phyloP scores from a whole-genome alignment of 495 filamentous ascomycete genomes.

The Talaromyces thailandensis region DNA sequence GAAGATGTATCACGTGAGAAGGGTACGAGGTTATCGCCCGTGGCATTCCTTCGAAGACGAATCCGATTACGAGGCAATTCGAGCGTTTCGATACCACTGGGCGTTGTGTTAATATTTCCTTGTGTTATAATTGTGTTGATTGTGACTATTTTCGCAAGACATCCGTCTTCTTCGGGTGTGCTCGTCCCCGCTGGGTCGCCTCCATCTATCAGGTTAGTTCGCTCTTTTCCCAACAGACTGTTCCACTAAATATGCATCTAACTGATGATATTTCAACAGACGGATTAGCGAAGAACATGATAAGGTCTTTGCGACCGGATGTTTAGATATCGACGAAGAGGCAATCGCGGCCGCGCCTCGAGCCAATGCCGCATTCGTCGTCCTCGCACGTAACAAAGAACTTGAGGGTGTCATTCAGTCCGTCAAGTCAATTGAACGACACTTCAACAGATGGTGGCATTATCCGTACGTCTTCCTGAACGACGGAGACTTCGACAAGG shows the following conservation, averaged over 20 bases:
- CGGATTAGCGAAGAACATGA: constrained; percentile 97
- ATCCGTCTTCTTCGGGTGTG: constrained; percentile 74
- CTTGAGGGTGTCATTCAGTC: constrained; percentile 92
- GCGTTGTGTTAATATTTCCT: constrained; percentile 88
- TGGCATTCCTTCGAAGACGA: constrained; percentile 81
- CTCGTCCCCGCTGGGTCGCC: constrained; percentile 85
- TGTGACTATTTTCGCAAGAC: constrained; percentile 78
- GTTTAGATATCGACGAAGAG: constrained; percentile 50
- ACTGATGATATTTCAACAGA: constrained; percentile 34
- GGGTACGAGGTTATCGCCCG: constrained; percentile 42
- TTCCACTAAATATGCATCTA: constrained; percentile 2
- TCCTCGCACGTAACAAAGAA: constrained; percentile 94
- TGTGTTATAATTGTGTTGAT: constrained; percentile 87
- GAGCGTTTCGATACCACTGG: constrained; percentile 86
- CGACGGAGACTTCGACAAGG: constrained; percentile 90
- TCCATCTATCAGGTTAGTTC: constrained; percentile 76
- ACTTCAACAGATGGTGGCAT: constrained; percentile 99
- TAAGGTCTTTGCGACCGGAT: constrained; percentile 91
- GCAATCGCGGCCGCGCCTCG: constrained; percentile 50
- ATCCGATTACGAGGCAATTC: constrained; percentile 92
- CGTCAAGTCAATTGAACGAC: constrained; percentile 93
- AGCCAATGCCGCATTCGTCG: constrained; percentile 92
- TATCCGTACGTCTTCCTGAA: constrained; percentile 99
- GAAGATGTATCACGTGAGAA: constrained; percentile 49
- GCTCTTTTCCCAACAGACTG: neutral